Base-by-base conservation (phyloP, 805 yeast species). In the Kodamaea laetipori region DNA sequence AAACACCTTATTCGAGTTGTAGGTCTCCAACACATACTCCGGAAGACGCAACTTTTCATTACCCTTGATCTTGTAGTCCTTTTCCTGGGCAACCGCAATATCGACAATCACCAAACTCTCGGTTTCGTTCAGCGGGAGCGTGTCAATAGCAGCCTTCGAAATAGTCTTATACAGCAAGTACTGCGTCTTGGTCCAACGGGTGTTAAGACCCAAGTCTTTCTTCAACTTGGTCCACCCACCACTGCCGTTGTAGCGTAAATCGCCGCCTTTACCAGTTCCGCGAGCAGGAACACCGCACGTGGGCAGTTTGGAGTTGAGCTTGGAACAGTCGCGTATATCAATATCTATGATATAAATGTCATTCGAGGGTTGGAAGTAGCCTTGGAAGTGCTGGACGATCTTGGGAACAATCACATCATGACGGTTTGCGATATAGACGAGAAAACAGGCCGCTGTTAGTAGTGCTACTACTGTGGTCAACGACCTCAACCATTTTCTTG, bases 181-280 rank as follows among this genome's bases (percentile, higher is more conserved):
- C 30, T 70, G 67, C 38, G 62, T 61, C 37, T 58, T 54, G 26
- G 67, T 49, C 80, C 80, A 77, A 4, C 73, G 63, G 16, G 57
- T 50, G 4, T 73, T 72, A 43, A 80, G 63, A 12, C 55, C 53
- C 28, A 80, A 61, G 53, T 80, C 83, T 50, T 78, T 78, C 16
- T 69, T 68, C 18, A 76, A 48, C 39, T 63, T 60, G 27, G 48
- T 42, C 81, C 81, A 78, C 9, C 63, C 64, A 6, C 61, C 61
- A 18, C 40, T 35, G 2, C 31, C 41, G 11, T 45, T 43, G 10
- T 52, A 63, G 57, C 66, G 64, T 27, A 49, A 41, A 6, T 49
- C 50, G 10, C 69, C 69, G 5, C 55, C 56, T 2, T 6, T 46
- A 37, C 5, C 36, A 15, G 11, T 13, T 23, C 31, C 40, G 25